Evolutionary conservation across 1,284 basidiomycete species (phyloP).

Genomic region (Cronartium quercuum): DNA sequence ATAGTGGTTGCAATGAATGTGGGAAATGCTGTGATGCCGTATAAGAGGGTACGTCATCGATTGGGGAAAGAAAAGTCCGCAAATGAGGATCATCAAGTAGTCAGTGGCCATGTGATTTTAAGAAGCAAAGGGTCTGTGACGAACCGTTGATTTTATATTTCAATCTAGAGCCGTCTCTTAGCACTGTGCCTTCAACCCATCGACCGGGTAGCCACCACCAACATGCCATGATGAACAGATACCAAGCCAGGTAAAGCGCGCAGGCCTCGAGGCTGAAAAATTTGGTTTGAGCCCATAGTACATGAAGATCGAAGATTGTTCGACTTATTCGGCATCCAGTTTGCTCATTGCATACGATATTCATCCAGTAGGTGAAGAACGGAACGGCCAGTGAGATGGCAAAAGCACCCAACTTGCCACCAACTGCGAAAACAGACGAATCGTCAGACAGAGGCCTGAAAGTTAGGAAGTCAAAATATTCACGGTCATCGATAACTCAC

Average conservation of each 20-base stretch:
- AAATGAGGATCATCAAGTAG: neutral
- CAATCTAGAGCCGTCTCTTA: constrained; percentile 72
- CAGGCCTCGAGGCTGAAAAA: constrained; percentile 19
- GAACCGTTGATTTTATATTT: constrained; percentile 92
- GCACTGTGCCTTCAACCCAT: constrained; percentile 67
- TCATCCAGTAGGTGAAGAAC: constrained; percentile 67
- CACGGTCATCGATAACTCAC: neutral
- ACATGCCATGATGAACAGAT: constrained; percentile 71
- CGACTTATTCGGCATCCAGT: constrained; percentile 65
- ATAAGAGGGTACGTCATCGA: neutral
- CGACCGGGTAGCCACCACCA: constrained; percentile 85
- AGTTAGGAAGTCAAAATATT: no score
- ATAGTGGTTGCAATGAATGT: constrained; percentile 75
- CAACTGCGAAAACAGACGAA: constrained; percentile 50
- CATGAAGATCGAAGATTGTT: constrained; percentile 52
- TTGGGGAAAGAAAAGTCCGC: neutral
- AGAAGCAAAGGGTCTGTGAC: constrained; percentile 39
- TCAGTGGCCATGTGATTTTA: constrained; percentile 11
- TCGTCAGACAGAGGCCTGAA: no score
- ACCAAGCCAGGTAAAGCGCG: constrained; percentile 76
- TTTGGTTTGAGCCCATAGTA: constrained; percentile 51
- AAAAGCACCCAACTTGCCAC: constrained; percentile 73
- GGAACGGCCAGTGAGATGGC: constrained; percentile 70
- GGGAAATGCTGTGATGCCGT: constrained; percentile 62
- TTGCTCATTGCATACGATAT: constrained; percentile 74